These are phyloP conservation scores for Fonsecaea monophora DNA, from an alignment of 2,329 filamentous ascomycete genomes.

Conservation along the genomic window DNA sequence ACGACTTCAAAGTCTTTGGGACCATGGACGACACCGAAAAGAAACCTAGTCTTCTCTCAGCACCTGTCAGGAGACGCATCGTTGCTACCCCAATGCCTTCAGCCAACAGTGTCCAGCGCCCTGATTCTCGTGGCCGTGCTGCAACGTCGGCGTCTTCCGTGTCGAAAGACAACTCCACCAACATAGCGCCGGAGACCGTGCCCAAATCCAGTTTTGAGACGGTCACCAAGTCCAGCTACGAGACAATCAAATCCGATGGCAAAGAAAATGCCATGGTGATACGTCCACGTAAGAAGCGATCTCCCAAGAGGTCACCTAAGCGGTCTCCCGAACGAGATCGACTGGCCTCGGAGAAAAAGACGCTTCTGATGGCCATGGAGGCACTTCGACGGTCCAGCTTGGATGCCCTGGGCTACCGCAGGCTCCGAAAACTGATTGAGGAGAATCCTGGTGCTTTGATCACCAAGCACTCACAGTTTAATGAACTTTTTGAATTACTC, in stretches of 20 bases:
- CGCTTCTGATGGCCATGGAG: slow-evolving; percentile 31
- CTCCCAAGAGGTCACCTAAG: slow-evolving; percentile 25
- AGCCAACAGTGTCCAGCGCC: slow-evolving; percentile 20
- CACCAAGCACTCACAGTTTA: slow-evolving; percentile 33
- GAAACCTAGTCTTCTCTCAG: slow-evolving; percentile 33
- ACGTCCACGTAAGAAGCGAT: slow-evolving; percentile 24
- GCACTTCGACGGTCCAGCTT: slow-evolving; percentile 31
- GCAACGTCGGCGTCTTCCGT: slow-evolving; percentile 17
- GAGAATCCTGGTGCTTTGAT: slow-evolving; percentile 34
- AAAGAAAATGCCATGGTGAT: slow-evolving; percentile 37
- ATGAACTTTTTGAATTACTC: slow-evolving; percentile 36
- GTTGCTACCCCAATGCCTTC: slow-evolving; percentile 39
- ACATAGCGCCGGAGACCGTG: neutral
- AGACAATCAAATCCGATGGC: slow-evolving; percentile 30
- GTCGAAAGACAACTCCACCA: slow-evolving; percentile 24
- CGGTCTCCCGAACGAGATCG: slow-evolving; percentile 27
- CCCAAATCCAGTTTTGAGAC: slow-evolving; percentile 8
- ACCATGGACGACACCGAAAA: slow-evolving; percentile 27
- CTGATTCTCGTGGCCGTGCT: slow-evolving; percentile 29
- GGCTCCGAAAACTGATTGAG: slow-evolving; percentile 36
- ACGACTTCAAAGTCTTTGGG: slow-evolving; percentile 31
- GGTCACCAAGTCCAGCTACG: slow-evolving; percentile 10
- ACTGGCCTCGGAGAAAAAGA: slow-evolving; percentile 33
- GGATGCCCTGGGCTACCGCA: slow-evolving; percentile 36
- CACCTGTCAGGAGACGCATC: slow-evolving; percentile 40